A percentile compares a stretch with the other conserved stretches of the same genome.
These are phyloP conservation scores for Neodidymelliopsis sp. DNA, from an alignment of 2,329 filamentous ascomycete species.

Conservation along the genomic window DNA sequence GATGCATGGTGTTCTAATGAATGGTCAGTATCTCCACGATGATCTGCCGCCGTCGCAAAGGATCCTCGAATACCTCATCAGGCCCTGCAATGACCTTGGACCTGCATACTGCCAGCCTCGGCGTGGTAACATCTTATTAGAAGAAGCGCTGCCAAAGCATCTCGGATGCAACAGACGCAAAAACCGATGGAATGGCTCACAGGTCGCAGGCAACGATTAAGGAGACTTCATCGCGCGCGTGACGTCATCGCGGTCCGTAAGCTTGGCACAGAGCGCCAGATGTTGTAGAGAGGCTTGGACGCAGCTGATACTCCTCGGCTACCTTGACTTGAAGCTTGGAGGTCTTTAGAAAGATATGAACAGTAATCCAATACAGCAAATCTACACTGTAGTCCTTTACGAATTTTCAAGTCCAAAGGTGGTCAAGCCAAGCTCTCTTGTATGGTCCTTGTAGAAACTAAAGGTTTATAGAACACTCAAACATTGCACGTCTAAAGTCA, in stretches of 20 bases:
- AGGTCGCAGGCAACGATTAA: slow-evolving; percentile 5
- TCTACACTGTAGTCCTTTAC: too few relatives aligned
- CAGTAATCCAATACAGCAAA: too few relatives aligned
- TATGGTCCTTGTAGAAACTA: too few relatives aligned
- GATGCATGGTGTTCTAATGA: slow-evolving; percentile 22
- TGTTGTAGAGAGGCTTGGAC: neutral
- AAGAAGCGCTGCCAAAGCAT: slow-evolving; percentile 22
- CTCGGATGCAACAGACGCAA: slow-evolving; percentile 4
- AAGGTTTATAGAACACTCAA: too few relatives aligned
- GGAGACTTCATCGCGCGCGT: neutral
- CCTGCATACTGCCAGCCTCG: slow-evolving; percentile 30
- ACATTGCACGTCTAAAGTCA: neutral
- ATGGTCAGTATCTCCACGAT: slow-evolving; percentile 28
- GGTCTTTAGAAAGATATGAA: too few relatives aligned
- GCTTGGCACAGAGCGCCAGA: slow-evolving; percentile 12
- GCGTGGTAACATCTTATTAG: slow-evolving; percentile 27
- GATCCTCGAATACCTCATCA: slow-evolving; percentile 33
- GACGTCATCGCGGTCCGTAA: slow-evolving; percentile 9
- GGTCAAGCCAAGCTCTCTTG: too few relatives aligned
- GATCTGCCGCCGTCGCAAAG: slow-evolving; percentile 32
- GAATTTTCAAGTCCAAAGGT: too few relatives aligned
- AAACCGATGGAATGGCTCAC: neutral
- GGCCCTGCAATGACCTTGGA: slow-evolving; percentile 24
- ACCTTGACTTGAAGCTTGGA: neutral
- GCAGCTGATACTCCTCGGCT: neutral